Base-by-base conservation (phyloP, 176 grass and related monocot species). In the Tillandsia fasciculata region DNA sequence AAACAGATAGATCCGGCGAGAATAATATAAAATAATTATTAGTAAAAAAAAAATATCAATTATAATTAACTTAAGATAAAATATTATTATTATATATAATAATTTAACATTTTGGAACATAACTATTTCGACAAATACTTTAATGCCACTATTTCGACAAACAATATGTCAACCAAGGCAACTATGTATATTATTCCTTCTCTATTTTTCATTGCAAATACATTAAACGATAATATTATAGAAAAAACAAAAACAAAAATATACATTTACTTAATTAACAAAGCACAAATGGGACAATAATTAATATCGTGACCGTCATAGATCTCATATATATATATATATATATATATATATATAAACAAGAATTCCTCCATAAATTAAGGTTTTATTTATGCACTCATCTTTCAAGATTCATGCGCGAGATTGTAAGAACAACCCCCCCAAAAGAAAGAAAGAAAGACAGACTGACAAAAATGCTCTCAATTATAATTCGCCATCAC, bases 401-500 rank as follows among this genome's bases (percentile, higher is more conserved):
- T 9, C n/a, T 22, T 59, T 59, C 8, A 22, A 33, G 29, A 59
- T 59, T 59, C 56, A 59, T 22, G 56, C 7, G 20, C 20, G 3
- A 6, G 29, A 33, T 33, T 5, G 3, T 33, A 20, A 20, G 24
- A 42, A 42, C 33, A 42, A 7, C 33, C 6, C 8, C 2, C 4
- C 7, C 5, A 57, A 17, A 17, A 17, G 8, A 57, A 17, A 3
- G 10, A 17, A 17, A 57, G 3, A 57, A 57, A 56, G 10, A 56
- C n/a, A 56, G 1, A 56, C 7, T 8, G 53, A 56, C 33, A 2
- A 28, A 51, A 67, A 17, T 50, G 12, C 10, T 15, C 58, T 29
- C 1, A 10, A 53, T 1, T 63, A n/a, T 64, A 54, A 50, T 66
- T 24, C 9, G 12, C 27, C 49, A 69, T 87, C 68, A 83, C 77